Percentiles rank a stretch among this genome's conserved stretches.
phyloP scores from a whole-genome alignment of 345 rosid genomes.

The Lumnitzera littorea region DNA sequence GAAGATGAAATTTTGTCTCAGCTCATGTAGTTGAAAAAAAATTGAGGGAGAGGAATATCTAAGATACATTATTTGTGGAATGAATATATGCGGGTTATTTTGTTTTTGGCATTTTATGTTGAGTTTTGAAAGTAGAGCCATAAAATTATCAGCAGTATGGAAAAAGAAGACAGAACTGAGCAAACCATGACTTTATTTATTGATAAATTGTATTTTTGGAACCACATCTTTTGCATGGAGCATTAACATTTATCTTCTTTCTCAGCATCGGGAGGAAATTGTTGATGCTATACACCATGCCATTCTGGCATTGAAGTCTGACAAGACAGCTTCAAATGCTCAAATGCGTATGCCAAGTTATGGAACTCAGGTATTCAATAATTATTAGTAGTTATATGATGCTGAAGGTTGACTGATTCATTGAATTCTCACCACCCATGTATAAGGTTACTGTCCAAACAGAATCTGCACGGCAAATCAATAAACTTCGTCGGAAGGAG shows the following conservation, averaged over 20 bases:
- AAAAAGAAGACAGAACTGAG: no score
- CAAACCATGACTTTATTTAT: no score
- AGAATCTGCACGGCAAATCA: constrained; percentile 82
- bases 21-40: no score
- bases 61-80: no score
- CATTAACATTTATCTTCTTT: constrained; percentile 7
- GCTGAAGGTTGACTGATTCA: neutral
- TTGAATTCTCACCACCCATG: constrained; percentile 6
- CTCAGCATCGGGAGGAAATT: constrained; percentile 84
- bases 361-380: constrained; percentile 74
- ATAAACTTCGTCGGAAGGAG: constrained; percentile 94
- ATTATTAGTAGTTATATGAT: neutral
- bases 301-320: constrained; percentile 57
- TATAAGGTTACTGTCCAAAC: constrained; percentile 89
- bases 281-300: constrained; percentile 88
- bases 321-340: constrained; percentile 52
- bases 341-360: constrained; percentile 88
- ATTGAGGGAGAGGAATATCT: no score
- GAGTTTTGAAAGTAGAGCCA: no score
- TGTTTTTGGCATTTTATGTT: no score
- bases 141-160: no score
- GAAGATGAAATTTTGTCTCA: no score
- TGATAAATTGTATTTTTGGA: no score
- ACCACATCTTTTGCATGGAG: neutral
- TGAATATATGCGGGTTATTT: no score